Evolutionary conservation across 1,139 yeast species (phyloP).

Genomic region (Pichia sp.): DNA sequence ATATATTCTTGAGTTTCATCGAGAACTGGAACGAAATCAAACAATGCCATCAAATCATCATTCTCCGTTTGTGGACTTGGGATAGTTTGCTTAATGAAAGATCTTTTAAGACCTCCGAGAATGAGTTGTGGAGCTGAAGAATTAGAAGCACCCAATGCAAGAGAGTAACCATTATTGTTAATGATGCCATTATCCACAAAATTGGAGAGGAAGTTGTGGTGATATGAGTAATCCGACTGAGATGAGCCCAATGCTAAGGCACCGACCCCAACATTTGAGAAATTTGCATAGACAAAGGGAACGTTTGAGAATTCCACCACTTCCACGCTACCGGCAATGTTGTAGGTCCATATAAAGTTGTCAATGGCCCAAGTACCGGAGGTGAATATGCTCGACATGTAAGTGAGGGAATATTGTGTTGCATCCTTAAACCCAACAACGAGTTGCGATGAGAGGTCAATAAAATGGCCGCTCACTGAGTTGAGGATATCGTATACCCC

Average conservation of each 20-base stretch:
- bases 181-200: constrained; percentile 36
- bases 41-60: constrained; percentile 21
- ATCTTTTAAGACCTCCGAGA: constrained; percentile 53
- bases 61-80: constrained; percentile 34
- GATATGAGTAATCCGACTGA: constrained; percentile 13
- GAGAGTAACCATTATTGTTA: constrained; percentile 46
- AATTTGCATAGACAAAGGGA: constrained; percentile 31
- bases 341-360: constrained; percentile 10
- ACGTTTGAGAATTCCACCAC: constrained; percentile 12
- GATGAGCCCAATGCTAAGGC: constrained; percentile 49
- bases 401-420: constrained; percentile 7
- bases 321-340: background rate
- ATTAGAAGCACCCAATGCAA: constrained; percentile 35
- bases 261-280: constrained; percentile 41
- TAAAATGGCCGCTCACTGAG: constrained; percentile 8
- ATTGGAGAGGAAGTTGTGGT: constrained; percentile 27
- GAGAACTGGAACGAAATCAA: constrained; percentile 40
- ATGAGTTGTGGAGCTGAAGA: constrained; percentile 31
- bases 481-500: constrained; percentile 14
- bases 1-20: constrained; percentile 21
- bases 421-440: constrained; percentile 7
- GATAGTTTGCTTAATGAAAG: constrained; percentile 36
- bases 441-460: constrained; percentile 3
- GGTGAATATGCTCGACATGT: constrained; percentile 15
- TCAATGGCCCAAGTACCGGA: constrained; percentile 22